Percentiles rank a stretch among this genome's conserved stretches.
These are phyloP conservation scores for Starmera pachycereana DNA, from an alignment of 805 yeast genomes.

Conservation along the genomic window DNA sequence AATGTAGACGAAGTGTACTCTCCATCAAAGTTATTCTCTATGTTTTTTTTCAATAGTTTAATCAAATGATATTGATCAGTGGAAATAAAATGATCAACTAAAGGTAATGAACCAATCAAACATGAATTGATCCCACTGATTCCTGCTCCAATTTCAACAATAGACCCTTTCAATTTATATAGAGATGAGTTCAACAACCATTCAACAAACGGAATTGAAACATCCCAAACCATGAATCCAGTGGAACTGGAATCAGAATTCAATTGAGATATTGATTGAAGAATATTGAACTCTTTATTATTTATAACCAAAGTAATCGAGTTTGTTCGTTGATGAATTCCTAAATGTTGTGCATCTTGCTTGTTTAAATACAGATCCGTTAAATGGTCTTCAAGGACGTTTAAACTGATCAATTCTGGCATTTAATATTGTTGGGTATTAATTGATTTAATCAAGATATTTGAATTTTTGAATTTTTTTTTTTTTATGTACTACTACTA, in stretches of 20 bases:
- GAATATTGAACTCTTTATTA: constrained; percentile 12
- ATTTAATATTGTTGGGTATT: too few species aligned
- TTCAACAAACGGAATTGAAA: constrained; percentile 36
- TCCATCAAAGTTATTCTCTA: constrained; percentile 25
- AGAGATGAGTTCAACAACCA: constrained; percentile 32
- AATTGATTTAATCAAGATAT: too few species aligned
- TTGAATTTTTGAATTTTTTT: too few species aligned
- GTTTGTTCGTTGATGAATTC: constrained; percentile 14
- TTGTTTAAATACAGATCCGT: not conserved
- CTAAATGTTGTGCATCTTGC: constrained; percentile 12
- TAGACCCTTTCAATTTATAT: constrained; percentile 13
- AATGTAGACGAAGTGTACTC: constrained; percentile 17
- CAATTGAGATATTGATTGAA: constrained; percentile 24
- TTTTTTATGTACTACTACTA: too few species aligned
- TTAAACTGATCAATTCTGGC: too few species aligned
- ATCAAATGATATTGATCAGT: constrained; percentile 50
- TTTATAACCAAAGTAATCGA: constrained; percentile 14
- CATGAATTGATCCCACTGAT: constrained; percentile 41
- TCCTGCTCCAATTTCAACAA: constrained; percentile 58
- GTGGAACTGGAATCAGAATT: constrained; percentile 34
- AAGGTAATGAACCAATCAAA: constrained; percentile 21
- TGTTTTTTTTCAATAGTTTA: constrained; percentile 38
- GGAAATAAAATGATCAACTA: constrained; percentile 32
- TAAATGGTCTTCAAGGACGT: not conserved
- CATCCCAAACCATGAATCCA: constrained; percentile 56